phyloP scores from a whole-genome alignment of 2,329 filamentous ascomycete genomes.

The Monascus ruber region DNA sequence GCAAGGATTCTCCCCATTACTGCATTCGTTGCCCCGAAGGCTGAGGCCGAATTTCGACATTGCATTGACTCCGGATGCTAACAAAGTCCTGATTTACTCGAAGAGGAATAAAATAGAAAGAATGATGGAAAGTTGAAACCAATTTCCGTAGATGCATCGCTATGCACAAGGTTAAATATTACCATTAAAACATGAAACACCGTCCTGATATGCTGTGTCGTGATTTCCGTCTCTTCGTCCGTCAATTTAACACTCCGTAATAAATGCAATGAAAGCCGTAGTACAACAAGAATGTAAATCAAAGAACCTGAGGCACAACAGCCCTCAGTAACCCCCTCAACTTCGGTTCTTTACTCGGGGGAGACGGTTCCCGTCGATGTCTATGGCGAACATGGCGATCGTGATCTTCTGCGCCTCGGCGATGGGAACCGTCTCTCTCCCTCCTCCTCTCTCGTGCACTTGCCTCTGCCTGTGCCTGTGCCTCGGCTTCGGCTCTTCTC shows the following conservation, averaged over 20 bases:
- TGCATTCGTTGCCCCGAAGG: too few relatives aligned
- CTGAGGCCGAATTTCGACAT: too few relatives aligned
- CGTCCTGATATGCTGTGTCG: too few relatives aligned
- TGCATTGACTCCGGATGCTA: too few relatives aligned
- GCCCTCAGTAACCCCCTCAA: constrained; percentile 20
- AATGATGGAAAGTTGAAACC: too few relatives aligned
- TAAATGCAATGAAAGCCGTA: not conserved
- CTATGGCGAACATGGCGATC: constrained; percentile 13
- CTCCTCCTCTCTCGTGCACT: constrained; percentile 7
- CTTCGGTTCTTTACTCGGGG: constrained; percentile 15
- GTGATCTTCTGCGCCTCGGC: constrained; percentile 12
- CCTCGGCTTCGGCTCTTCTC: constrained; percentile 10
- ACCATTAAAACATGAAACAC: too few relatives aligned
- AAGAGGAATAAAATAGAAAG: too few relatives aligned
- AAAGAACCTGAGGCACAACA: constrained; percentile 17
- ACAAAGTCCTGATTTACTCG: too few relatives aligned
- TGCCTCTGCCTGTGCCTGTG: constrained; percentile 3
- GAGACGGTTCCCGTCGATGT: constrained; percentile 17
- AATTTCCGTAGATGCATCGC: too few relatives aligned
- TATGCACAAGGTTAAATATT: too few relatives aligned
- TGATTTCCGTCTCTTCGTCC: too few relatives aligned
- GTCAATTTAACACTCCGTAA: not conserved
- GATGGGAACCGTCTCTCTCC: constrained; percentile 10
- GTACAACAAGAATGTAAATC: constrained; percentile 1
- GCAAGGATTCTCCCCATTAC: too few relatives aligned